Evolutionary conservation across 1,284 basidiomycete species (phyloP).

Genomic region (Taiwanofungus camphoratus): DNA sequence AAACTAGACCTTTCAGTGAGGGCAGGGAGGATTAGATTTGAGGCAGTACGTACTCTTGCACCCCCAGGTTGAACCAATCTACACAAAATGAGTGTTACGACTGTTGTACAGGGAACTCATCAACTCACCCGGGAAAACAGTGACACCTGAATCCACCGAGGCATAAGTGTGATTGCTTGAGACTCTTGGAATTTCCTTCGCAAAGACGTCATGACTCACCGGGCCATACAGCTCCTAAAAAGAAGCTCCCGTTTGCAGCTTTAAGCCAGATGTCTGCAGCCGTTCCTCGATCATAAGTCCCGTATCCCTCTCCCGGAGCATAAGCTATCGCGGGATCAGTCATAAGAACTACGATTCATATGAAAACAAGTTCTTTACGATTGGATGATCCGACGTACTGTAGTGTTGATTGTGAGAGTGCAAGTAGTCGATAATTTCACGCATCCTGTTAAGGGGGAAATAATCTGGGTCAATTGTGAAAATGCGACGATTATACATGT

Average conservation of each 20-base stretch:
- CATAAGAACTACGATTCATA: constrained; percentile 49
- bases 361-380: constrained; percentile 1
- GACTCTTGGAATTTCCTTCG: no score
- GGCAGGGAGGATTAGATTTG: neutral
- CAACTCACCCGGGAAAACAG: constrained; percentile 50
- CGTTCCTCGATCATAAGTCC: constrained; percentile 51
- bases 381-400: constrained; percentile 31
- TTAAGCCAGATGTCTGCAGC: constrained; percentile 57
- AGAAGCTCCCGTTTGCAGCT: constrained; percentile 51
- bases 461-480: constrained; percentile 67
- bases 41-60: constrained; percentile 35
- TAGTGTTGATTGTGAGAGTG: constrained; percentile 55
- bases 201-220: constrained; percentile 31
- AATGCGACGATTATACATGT: constrained; percentile 63
- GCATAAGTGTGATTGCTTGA: neutral
- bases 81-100: constrained; percentile 5
- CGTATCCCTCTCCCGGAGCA: constrained; percentile 43
- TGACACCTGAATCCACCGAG: constrained; percentile 37
- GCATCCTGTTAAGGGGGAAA: constrained; percentile 58
- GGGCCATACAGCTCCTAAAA: constrained; percentile 67
- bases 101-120: neutral
- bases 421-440: constrained; percentile 57
- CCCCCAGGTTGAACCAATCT: constrained; percentile 65
- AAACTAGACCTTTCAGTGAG: constrained; percentile 31
- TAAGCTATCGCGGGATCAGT: constrained; percentile 68